phyloP scores from a whole-genome alignment of 257 asterid species.

The Salvia hispanica region DNA sequence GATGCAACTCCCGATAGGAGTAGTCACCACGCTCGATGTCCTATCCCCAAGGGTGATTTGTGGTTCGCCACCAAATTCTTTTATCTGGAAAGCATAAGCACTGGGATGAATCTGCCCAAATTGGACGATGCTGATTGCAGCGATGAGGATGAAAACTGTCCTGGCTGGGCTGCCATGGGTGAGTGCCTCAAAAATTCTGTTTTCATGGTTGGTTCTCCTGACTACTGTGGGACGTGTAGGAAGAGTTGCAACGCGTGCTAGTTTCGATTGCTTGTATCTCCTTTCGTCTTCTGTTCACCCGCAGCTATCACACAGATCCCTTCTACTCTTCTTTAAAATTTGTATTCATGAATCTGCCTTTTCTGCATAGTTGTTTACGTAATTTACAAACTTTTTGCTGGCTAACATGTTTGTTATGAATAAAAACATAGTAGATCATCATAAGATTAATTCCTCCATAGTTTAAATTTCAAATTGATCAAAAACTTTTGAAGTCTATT shows the following conservation, averaged over 20 bases:
- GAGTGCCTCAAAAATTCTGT: conserved; percentile 78
- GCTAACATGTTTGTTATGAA: no score
- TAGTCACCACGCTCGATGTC: conserved; percentile 74
- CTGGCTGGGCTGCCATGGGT: conserved; percentile 81
- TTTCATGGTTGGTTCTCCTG: conserved; percentile 87
- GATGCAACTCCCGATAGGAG: conserved; percentile 64
- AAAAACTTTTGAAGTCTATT: no score
- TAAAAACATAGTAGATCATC: no score
- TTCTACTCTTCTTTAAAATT: no score
- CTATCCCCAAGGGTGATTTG: conserved; percentile 62
- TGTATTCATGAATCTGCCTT: no score
- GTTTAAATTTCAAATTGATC: no score
- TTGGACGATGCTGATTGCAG: conserved; percentile 49
- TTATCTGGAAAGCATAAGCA: conserved; percentile 37
- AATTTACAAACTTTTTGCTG: no score
- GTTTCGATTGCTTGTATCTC: conserved; percentile 12
- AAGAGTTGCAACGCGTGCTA: conserved; percentile 81
- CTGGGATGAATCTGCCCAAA: conserved; percentile 24
- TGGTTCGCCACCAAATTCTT: conserved; percentile 72
- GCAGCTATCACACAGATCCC: no score
- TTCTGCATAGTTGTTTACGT: no score
- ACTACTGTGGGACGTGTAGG: conserved; percentile 86
- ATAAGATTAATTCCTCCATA: no score
- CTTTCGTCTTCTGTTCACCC: neutral
- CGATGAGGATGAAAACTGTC: conserved; percentile 82